A percentile compares a stretch with the other conserved stretches of the same genome.
Evolutionary conservation across 495 filamentous ascomycete genomes (phyloP).

Genomic region (Aspergillus saccharolyticus): DNA sequence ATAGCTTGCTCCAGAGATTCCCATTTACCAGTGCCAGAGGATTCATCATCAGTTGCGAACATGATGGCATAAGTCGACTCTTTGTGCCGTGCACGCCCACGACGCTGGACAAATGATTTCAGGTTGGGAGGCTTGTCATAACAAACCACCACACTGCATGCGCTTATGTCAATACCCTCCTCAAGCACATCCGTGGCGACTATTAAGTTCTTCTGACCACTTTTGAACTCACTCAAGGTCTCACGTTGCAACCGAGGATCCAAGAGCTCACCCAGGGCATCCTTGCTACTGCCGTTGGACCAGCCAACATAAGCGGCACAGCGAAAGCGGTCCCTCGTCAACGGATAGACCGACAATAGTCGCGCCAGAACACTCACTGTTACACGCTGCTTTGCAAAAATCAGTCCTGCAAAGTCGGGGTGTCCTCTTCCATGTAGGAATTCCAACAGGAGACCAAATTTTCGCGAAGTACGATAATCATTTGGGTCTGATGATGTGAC

Average conservation of each 20-base stretch:
- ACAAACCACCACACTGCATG: slow-evolving; percentile 83
- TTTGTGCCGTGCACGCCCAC: slow-evolving; percentile 72
- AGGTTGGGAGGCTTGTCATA: slow-evolving; percentile 71
- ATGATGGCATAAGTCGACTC: slow-evolving; percentile 70
- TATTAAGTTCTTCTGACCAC: slow-evolving; percentile 68
- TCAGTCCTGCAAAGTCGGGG: slow-evolving; percentile 57
- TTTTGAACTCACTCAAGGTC: slow-evolving; percentile 64
- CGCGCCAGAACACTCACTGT: slow-evolving; percentile 63
- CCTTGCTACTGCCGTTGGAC: slow-evolving; percentile 46
- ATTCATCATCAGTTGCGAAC: slow-evolving; percentile 36
- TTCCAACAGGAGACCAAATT: slow-evolving; percentile 49
- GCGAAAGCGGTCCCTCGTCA: slow-evolving; percentile 54
- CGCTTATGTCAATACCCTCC: slow-evolving; percentile 86
- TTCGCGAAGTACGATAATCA: slow-evolving; percentile 40
- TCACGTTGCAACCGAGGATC: slow-evolving; percentile 48
- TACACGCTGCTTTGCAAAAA: slow-evolving; percentile 74
- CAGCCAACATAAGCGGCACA: slow-evolving; percentile 63
- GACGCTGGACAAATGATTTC: slow-evolving; percentile 84
- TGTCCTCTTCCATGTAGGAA: slow-evolving; percentile 43
- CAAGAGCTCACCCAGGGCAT: slow-evolving; percentile 57
- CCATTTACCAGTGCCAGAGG: slow-evolving; percentile 47
- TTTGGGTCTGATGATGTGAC: slow-evolving; percentile 19
- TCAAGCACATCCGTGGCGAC: slow-evolving; percentile 82
- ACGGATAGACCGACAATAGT: slow-evolving; percentile 58
- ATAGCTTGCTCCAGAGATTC: slow-evolving; percentile 63